These are phyloP conservation scores for Moesziomyces parantarcticus DNA, from an alignment of 1,284 basidiomycete species.

Conservation along the genomic window DNA sequence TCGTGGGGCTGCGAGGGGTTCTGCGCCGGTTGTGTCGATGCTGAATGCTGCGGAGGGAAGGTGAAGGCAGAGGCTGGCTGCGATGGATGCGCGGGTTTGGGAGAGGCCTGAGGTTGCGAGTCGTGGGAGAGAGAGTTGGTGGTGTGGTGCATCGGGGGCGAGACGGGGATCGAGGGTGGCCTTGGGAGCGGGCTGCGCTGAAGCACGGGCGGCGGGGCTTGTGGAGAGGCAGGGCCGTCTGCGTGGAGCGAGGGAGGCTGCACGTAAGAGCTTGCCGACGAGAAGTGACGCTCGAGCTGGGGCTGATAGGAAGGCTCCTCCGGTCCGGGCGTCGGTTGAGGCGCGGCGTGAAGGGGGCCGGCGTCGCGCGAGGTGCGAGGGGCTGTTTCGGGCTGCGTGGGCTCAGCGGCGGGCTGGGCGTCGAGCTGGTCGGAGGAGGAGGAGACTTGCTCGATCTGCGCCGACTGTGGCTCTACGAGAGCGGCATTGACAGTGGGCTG, in stretches of 20 bases:
- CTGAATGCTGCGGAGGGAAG: constrained; percentile 7
- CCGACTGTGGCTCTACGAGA: constrained; percentile 37
- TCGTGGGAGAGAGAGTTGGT: constrained; percentile 4
- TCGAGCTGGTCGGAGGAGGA: constrained; percentile 12
- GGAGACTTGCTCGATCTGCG: constrained; percentile 31
- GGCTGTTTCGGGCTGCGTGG: neutral
- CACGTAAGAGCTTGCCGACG: constrained; percentile 45
- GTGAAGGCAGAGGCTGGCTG: constrained; percentile 12
- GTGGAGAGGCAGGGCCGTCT: constrained; percentile 21
- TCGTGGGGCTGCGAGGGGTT: constrained; percentile 10
- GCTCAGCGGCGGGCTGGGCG: neutral
- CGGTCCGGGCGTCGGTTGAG: constrained; percentile 1
- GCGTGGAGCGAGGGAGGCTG: constrained; percentile 18
- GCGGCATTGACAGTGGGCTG: constrained; percentile 27
- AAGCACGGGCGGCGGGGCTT: constrained; percentile 3
- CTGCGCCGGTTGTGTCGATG: neutral
- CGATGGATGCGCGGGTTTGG: constrained; percentile 1
- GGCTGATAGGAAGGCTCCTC: constrained; percentile 8
- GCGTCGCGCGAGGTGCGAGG: neutral
- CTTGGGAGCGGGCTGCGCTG: constrained; percentile 34
- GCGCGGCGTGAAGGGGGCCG: neutral
- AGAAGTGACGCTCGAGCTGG: constrained; percentile 43
- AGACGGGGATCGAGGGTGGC: constrained; percentile 22
- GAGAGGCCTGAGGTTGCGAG: constrained; percentile 7
- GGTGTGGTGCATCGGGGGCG: constrained; percentile 8